A percentile compares a stretch with the other conserved stretches of the same genome.
These are phyloP conservation scores for Malassezia slooffiae DNA, from an alignment of 1,284 basidiomycete species.

Conservation along the genomic window DNA sequence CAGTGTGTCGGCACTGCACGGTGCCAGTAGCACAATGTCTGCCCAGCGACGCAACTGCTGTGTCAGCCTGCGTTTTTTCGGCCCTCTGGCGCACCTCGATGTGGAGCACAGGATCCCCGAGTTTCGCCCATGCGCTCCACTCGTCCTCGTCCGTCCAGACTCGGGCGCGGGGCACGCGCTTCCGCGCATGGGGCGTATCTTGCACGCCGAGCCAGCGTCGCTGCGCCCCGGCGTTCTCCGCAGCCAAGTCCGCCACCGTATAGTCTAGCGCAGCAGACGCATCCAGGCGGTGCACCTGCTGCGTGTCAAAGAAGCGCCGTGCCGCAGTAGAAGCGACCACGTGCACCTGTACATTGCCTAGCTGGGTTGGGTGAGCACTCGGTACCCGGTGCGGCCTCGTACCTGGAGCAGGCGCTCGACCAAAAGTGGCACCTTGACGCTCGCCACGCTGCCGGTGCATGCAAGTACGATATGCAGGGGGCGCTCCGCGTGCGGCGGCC, in stretches of 20 bases:
- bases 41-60: conserved; percentile 73
- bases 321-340: conserved; percentile 71
- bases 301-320: conserved; percentile 62
- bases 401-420: conserved; percentile 64
- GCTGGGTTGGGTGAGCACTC: conserved; percentile 50
- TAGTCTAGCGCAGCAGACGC: not conserved
- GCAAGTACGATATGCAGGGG: conserved; percentile 63
- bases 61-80: too few relatives aligned
- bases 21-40: conserved; percentile 82
- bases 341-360: conserved; percentile 64
- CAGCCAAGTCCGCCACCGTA: conserved; percentile 17
- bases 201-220: conserved; percentile 2
- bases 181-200: too few relatives aligned
- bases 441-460: conserved; percentile 83
- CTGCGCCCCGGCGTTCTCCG: conserved; percentile 20
- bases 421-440: conserved; percentile 82
- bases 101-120: conserved; percentile 87
- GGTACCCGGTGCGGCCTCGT: conserved; percentile 27
- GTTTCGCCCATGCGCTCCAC: conserved; percentile 61
- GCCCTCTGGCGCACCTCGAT: conserved; percentile 55
- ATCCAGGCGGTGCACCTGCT: conserved; percentile 48
- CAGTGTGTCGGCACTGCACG: conserved; percentile 88
- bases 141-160: conserved; percentile 88
- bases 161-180: conserved; percentile 43
- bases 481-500: conserved; percentile 21